These are phyloP conservation scores for Cutaneotrichosporon sp. DNA, from an alignment of 1,284 basidiomycete genomes.

Conservation along the genomic window DNA sequence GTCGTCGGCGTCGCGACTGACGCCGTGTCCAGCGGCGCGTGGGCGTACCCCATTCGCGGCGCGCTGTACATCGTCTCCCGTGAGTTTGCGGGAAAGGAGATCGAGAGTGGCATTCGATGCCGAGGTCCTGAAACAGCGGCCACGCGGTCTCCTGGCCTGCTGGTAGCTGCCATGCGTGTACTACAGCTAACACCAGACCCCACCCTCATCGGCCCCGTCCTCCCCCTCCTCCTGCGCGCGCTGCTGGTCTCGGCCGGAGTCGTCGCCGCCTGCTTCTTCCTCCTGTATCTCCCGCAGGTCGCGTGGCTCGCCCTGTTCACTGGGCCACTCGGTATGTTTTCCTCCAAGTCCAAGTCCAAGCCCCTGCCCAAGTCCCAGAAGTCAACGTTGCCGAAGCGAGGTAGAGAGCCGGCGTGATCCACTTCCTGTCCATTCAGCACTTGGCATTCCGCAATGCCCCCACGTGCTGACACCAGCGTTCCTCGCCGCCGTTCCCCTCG, in stretches of 20 bases:
- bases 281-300: constrained; percentile 70
- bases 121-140: too few relatives aligned
- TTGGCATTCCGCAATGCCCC: neutral
- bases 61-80: constrained; percentile 50
- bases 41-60: constrained; percentile 55
- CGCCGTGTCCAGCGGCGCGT: constrained; percentile 53
- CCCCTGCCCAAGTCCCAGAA: neutral
- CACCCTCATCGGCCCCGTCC: constrained; percentile 48
- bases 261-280: constrained; percentile 60
- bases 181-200: constrained; percentile 44
- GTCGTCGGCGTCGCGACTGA: constrained; percentile 41
- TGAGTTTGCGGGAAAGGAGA: too few relatives aligned
- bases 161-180: too few relatives aligned
- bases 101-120: too few relatives aligned
- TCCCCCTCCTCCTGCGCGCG: constrained; percentile 50
- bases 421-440: neutral
- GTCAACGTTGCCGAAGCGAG: neutral
- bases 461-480: constrained; percentile 37
- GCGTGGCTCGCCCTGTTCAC: constrained; percentile 65
- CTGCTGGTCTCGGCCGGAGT: constrained; percentile 48
- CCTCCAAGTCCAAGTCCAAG: neutral
- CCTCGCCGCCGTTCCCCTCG: constrained; percentile 55
- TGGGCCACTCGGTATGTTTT: constrained; percentile 59
- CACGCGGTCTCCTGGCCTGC: too few relatives aligned
- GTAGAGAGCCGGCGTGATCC: neutral